Conservation (phyloP, 1,284 basidiomycete species). For the Naganishia liquefaciens region DNA sequence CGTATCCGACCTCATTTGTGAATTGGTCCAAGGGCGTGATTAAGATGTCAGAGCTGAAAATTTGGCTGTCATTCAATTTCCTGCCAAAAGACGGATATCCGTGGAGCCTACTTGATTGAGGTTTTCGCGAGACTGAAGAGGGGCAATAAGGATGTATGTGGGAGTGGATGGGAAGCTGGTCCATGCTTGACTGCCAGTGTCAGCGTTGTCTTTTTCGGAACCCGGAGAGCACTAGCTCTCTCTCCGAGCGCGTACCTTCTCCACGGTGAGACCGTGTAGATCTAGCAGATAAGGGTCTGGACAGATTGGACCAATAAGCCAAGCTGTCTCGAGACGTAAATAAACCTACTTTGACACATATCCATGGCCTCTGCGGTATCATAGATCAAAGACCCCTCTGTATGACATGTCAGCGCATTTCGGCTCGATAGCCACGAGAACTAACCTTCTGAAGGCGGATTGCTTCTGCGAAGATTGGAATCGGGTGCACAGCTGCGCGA, state of each 20-base stretch:
- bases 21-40: constrained; percentile 58
- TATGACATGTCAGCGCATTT: neutral
- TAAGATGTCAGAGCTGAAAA: constrained; percentile 55
- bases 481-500: constrained; percentile 47
- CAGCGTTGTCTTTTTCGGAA: no score
- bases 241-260: constrained; percentile 32
- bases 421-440: neutral
- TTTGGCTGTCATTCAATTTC: neutral
- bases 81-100: neutral
- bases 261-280: constrained; percentile 50
- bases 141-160: constrained; percentile 50
- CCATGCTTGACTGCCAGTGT: constrained; percentile 37
- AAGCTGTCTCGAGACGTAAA: neutral
- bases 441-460: constrained; percentile 19
- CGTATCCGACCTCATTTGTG: constrained; percentile 45
- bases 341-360: constrained; percentile 47
- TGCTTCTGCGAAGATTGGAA: constrained; percentile 42
- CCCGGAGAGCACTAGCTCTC: neutral
- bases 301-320: neutral
- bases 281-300: constrained; percentile 51
- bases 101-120: constrained; percentile 45
- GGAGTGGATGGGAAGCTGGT: constrained; percentile 46
- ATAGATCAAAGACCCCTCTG: constrained; percentile 42
- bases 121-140: constrained; percentile 54
- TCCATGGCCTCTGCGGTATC: constrained; percentile 48